Evolutionary conservation across 371 early-diverging fungal genomes (phyloP), one percentile per base, ranked within the genome.

Genomic region (Actinomortierella wolfii): DNA sequence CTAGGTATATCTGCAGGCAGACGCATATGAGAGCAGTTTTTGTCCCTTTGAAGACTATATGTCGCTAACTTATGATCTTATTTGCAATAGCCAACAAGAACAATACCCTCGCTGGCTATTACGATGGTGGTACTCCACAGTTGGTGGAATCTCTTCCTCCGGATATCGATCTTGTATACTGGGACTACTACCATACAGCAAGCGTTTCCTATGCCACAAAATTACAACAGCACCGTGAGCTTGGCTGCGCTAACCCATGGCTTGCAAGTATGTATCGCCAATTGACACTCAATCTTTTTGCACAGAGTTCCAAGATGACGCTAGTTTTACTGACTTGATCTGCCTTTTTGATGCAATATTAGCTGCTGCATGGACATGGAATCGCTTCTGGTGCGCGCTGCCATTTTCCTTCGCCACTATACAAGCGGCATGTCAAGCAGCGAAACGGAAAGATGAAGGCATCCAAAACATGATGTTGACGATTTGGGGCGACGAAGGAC

Each of bases 401-500:
- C 92, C 91, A 0, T 94, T 94, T 64, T 84, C 91, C 0, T 85
- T 92, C 65, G 88, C 92, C 41, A 80, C 91, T 0, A 83, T 88
- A n/a, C 81, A 87, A 21, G 93, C 93, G 18, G 87, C 89, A 50
- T 77, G 91, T 20, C 68, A 78, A 15, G 92, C 92, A 1, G 83
- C 88, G n/a, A 93, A 87, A 55, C 65, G 73, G 34, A 73, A 68
- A 7, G 73, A 68, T 6, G 77, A 81, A 34, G 86, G 86, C 14
- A 90, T 93, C 8, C 64, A 79, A 14, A 89, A 92, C 67, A 83
- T 86, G 6, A 88, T 94, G 77, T 85, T 92, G 39, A 94, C 94
- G 0, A 85, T 87, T 45, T 91, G 94, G 94, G 95, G 95, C 18
- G 95, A 94, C 67, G 95, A 94, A 64, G 94, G 93, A 42, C 92